Evolutionary conservation across 345 rosid genomes (phyloP).

Genomic region (Camelina sativa): DNA sequence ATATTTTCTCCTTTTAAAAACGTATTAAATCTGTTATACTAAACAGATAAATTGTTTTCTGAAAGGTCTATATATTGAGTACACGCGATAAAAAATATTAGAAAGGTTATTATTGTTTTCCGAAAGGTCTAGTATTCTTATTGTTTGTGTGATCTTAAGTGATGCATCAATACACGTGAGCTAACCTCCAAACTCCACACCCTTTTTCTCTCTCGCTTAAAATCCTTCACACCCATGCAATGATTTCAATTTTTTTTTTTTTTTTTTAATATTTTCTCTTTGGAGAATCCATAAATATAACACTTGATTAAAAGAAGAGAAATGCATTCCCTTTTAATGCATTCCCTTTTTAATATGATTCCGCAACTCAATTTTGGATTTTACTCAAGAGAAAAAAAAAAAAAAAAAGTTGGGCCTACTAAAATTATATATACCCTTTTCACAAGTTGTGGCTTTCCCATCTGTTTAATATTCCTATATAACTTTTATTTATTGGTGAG

Average conservation of each 20-base stretch:
- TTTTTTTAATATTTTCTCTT: neutral
- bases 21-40: neutral
- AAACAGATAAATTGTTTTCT: neutral
- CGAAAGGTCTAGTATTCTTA: neutral
- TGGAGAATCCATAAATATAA: conserved; percentile 27
- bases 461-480: conserved; percentile 14
- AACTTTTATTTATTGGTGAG: conserved; percentile 28
- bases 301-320: neutral
- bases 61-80: neutral
- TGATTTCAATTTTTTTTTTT: conserved; percentile 38
- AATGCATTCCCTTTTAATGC: too few relatives aligned
- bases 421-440: conserved; percentile 33
- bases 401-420: conserved; percentile 35
- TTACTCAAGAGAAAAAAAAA: conserved; percentile 21
- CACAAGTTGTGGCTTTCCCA: conserved; percentile 34
- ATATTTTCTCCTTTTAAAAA: neutral
- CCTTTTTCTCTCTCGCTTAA: conserved; percentile 54
- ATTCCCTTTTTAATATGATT: conserved; percentile 9
- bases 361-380: conserved; percentile 38
- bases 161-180: conserved; percentile 77
- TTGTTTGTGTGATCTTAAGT: conserved; percentile 12
- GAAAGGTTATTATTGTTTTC: neutral
- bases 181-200: conserved; percentile 71
- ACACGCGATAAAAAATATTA: conserved; percentile 7
- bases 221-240: conserved; percentile 47